A percentile compares a stretch with the other conserved stretches of the same genome.
Conservation (phyloP, 2,329 filamentous ascomycete genomes). For the Xylariaceae sp. region DNA sequence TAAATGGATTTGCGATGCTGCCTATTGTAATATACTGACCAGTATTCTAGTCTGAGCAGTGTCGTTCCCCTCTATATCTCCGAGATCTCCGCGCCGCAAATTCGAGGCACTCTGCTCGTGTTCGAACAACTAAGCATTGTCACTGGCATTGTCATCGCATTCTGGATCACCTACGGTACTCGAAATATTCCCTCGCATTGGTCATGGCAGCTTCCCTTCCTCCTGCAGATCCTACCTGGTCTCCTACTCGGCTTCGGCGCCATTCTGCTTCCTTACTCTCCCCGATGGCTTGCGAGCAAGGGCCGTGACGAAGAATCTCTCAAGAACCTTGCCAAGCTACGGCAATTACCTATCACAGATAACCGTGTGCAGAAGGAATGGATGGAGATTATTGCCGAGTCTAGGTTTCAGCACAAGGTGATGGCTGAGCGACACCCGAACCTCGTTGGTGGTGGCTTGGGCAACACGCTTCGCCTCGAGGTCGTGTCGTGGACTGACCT, state of each 20-base stretch:
- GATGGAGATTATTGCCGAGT: conserved; percentile 47
- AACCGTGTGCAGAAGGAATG: conserved; percentile 46
- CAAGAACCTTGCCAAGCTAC: conserved; percentile 41
- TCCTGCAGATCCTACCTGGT: conserved; percentile 24
- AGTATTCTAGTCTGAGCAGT: too few species aligned
- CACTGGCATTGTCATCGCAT: conserved; percentile 24
- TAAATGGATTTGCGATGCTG: too few species aligned
- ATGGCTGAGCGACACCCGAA: conserved; percentile 30
- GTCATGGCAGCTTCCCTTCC: conserved; percentile 26
- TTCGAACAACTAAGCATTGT: conserved; percentile 24
- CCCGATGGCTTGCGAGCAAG: conserved; percentile 46
- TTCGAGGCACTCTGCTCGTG: conserved; percentile 11
- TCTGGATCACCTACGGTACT: conserved; percentile 26
- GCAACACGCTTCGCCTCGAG: conserved; percentile 40
- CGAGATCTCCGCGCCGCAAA: conserved; percentile 19
- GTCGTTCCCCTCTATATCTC: conserved; percentile 18
- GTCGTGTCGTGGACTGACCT: conserved; percentile 45
- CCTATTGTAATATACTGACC: too few species aligned
- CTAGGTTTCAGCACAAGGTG: conserved; percentile 44
- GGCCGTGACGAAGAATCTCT: conserved; percentile 45
- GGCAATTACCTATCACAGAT: conserved; percentile 44
- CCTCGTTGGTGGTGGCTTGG: conserved; percentile 22
- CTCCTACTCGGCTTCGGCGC: conserved; percentile 27
- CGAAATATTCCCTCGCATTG: conserved; percentile 31
- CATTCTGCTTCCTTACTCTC: conserved; percentile 47